Evolutionary conservation across 495 filamentous ascomycete genomes (phyloP), one percentile per base, ranked within the genome.

Genomic region (Durotheca rogersii): DNA sequence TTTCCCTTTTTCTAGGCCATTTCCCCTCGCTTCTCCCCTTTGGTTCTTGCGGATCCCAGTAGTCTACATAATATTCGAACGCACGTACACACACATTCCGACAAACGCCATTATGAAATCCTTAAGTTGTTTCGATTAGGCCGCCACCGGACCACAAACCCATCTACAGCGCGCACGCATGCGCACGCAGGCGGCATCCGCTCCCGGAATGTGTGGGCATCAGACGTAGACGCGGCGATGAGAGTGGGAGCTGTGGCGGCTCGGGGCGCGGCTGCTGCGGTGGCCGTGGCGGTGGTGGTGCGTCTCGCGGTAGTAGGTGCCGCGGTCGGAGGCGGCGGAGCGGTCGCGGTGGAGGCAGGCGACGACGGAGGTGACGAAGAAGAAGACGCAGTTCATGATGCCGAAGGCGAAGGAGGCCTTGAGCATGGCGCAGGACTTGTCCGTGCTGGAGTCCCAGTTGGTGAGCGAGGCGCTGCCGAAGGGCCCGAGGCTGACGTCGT

Each of bases 331-430:
- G 64, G 69, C 12, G 70, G 72, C 41, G 11, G 47, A 11, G 41
- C 56, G 62, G 9, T 68, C 70, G 16, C 74, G 71, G 45, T 86
- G 78, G 41, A 87, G 67, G 31, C 82, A 72, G 3, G 86, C 83
- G 14, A 86, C 56, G 7, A 86, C 61, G 19, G 72, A 73, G 0
- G 89, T 92, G 61, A 88, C 70, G 61, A 85, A 81, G 67, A 95
- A 96, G 68, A 92, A 88, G 21, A 94, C 70, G 41, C 71, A 72
- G 59, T 93, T 89, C 82, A 95, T 92, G 60, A 96, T 95, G 1
- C 81, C 90, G 49, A 96, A 79, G 2, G 88, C 90, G 53, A 87
- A 96, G 52, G 72, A 76, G 1, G 90, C 83, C 80, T 96, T 95
- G 43, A 92, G 79, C 89, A 96, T 92, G 12, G 81, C 79, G 67